Conservation (phyloP, 176 grass and related monocot genomes). For the Lolium perenne region DNA sequence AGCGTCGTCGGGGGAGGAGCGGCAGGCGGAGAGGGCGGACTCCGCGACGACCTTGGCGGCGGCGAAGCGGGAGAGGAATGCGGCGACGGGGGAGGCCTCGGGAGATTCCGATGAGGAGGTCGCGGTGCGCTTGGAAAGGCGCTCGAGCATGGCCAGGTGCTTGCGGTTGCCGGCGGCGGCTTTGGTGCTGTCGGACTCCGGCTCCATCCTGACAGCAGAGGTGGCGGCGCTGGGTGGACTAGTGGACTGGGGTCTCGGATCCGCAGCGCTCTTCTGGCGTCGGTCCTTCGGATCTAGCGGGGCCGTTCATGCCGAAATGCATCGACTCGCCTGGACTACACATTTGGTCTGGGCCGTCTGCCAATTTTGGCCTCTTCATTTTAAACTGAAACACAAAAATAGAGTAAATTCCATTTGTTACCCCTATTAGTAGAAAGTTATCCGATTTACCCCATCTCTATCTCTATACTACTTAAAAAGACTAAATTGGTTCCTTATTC, state of each 20-base stretch:
- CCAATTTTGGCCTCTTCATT: no score
- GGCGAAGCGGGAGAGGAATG: slow-evolving; percentile 26
- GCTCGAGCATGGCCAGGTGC: slow-evolving; percentile 84
- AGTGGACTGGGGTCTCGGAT: background rate
- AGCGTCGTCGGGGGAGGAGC: slow-evolving; percentile 12
- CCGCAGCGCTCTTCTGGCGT: background rate
- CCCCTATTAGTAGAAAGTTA: no score
- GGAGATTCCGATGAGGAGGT: background rate
- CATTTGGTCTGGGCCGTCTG: no score
- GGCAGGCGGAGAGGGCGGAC: slow-evolving; percentile 57
- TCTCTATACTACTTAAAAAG: no score
- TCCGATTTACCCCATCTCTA: no score
- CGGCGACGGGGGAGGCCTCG: slow-evolving; percentile 21
- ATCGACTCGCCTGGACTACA: no score
- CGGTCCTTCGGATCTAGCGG: background rate
- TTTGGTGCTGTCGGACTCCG: slow-evolving; percentile 36
- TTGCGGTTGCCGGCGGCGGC: slow-evolving; percentile 51
- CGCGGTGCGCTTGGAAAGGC: slow-evolving; percentile 64
- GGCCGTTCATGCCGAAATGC: no score
- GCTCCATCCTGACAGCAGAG: slow-evolving; percentile 13
- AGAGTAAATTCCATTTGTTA: no score
- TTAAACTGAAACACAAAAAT: no score
- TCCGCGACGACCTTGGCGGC: slow-evolving; percentile 12
- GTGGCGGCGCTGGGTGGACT: background rate
- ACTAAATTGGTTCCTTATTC: no score